Conservation (phyloP, 345 rosid genomes). For the Carallia brachiata region DNA sequence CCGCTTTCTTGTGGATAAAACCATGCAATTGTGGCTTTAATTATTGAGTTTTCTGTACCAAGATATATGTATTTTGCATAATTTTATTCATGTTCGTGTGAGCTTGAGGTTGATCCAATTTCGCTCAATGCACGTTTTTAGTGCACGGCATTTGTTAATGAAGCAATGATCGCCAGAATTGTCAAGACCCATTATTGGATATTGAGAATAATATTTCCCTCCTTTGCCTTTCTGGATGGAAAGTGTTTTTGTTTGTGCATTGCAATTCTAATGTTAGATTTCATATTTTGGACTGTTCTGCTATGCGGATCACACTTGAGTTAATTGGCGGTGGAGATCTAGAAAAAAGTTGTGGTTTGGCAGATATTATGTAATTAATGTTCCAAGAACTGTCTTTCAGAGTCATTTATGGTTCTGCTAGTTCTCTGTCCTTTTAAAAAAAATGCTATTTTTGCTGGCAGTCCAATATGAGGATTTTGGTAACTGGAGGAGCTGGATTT, state of each 20-base stretch:
- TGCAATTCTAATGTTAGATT: neutral
- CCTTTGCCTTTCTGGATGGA: neutral
- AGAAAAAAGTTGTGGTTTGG: neutral
- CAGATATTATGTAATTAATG: neutral
- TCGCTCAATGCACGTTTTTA: too few relatives aligned
- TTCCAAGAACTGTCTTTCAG: neutral
- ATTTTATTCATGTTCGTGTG: neutral
- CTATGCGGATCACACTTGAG: too few relatives aligned
- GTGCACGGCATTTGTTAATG: too few relatives aligned
- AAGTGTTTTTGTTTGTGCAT: neutral
- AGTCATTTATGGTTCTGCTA: neutral
- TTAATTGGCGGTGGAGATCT: neutral
- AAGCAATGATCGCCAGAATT: neutral
- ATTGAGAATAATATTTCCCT: neutral
- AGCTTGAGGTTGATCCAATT: neutral
- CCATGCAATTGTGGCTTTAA: neutral
- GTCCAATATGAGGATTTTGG: conserved; percentile 40
- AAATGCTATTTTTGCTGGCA: conserved; percentile 6
- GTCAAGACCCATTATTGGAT: neutral
- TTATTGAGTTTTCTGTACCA: neutral
- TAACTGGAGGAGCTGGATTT: conserved; percentile 41
- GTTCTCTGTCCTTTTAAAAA: neutral
- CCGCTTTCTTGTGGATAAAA: too few relatives aligned
- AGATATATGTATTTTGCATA: neutral
- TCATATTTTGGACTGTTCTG: too few relatives aligned